These are phyloP conservation scores for Breviolum minutum DNA, from an alignment of 73 alveolate genomes.

Conservation along the genomic window DNA sequence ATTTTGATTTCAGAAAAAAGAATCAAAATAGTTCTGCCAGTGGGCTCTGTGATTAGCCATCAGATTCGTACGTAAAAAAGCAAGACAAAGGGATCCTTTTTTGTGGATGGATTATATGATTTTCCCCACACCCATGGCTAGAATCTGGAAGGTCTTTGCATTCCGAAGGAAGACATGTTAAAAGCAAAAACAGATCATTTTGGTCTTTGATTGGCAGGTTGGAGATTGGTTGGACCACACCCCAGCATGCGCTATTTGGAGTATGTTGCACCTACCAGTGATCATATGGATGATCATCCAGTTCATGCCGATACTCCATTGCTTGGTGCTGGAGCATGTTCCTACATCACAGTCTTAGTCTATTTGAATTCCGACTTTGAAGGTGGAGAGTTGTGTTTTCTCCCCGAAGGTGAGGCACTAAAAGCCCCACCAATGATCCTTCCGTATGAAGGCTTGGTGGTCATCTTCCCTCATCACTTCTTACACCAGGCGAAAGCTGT, in stretches of 20 bases:
- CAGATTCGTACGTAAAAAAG: no score
- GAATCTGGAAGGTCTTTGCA: no score
- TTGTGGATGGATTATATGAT: no score
- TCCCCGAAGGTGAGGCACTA: background rate
- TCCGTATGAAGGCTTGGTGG: conserved; percentile 14
- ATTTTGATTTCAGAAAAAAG: no score
- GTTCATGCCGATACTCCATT: conserved; percentile 75
- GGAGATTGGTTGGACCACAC: conserved; percentile 50
- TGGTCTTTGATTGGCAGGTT: background rate
- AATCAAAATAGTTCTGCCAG: no score
- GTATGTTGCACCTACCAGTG: background rate
- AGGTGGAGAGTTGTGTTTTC: background rate
- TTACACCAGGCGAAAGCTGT: conserved; percentile 10
- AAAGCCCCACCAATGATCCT: background rate
- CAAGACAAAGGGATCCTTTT: no score
- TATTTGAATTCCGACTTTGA: conserved; percentile 17
- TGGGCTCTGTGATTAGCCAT: no score
- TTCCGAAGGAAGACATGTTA: no score
- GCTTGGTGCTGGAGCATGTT: background rate
- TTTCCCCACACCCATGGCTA: no score
- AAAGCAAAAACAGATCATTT: no score
- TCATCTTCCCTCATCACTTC: conserved; percentile 36
- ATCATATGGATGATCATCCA: conserved; percentile 10
- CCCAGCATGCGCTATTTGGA: conserved; percentile 67
- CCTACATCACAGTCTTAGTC: conserved; percentile 30